Base-by-base conservation (phyloP, 345 rosid genomes). In the Aegle marmelos region DNA sequence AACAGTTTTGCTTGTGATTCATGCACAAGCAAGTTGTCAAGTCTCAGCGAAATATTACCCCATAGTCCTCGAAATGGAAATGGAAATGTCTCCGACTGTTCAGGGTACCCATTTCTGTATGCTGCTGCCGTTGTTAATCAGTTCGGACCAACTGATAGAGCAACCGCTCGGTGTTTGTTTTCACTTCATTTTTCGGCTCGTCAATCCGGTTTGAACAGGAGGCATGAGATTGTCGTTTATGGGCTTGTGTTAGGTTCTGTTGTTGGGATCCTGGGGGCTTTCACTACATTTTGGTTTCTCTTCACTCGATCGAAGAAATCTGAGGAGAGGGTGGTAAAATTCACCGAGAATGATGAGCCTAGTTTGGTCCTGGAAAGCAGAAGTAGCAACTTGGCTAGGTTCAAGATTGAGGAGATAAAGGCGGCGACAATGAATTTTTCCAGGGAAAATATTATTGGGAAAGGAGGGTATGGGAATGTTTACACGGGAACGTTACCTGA, bases 81-180 rank as follows among this genome's bases (percentile, higher is more conserved):
- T 56, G 68, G 30, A 53, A 79, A 81, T 76, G 37, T 54, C 39
- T 85, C 85, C 2, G 66, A 72, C 70, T 82, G 84, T 78, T 45
- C 82, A 19, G 78, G 79, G 41, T 85, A 80, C 53, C 28, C 76
- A 61, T 45, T 16, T 13, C 75, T 83, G 78, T 87, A 87, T 69
- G 79, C 85, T 3, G 86, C 88, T 25, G 88, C 82, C n/a, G 58
- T 85, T 74, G 30, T 82, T 9, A 83, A 78, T 70, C 37, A 74
- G 22, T 66, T 78, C 36, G 90, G 90, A 68, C 87, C 86, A 21
- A 73, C 81, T 0, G 79, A 87, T 78, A 72, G 48, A 28, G 79
- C 68, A 37, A 85, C 82, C n/a, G 80, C 82, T 5, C 74, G 78
- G 41, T 85, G 85, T 68, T 82, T 87, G 69, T 87, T 85, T 83